phyloP scores from a whole-genome alignment of 352 stramenopile genomes.

The Pythium coloratum region DNA sequence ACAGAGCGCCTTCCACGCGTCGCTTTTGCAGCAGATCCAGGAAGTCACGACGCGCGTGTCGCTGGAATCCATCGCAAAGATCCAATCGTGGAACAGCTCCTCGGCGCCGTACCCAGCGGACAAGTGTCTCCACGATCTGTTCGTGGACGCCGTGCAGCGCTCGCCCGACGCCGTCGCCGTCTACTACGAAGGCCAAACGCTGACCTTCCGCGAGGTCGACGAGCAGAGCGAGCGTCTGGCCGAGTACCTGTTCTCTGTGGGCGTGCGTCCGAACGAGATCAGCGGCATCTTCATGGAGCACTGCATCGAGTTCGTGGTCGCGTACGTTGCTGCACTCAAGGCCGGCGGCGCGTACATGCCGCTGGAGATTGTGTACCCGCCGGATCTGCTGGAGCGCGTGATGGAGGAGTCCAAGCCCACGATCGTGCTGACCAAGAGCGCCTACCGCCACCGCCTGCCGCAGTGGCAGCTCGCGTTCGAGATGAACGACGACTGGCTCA shows the following conservation, averaged over 20 bases:
- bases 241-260: constrained; percentile 60
- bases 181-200: constrained; percentile 61
- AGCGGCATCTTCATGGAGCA: constrained; percentile 91
- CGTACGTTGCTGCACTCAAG: constrained; percentile 90
- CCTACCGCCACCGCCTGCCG: constrained; percentile 60
- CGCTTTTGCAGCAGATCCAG: constrained; percentile 41
- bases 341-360: constrained; percentile 91
- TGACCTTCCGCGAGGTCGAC: constrained; percentile 74
- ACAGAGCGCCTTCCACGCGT: constrained; percentile 28
- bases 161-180: constrained; percentile 69
- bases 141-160: constrained; percentile 60
- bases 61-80: constrained; percentile 47
- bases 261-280: constrained; percentile 69
- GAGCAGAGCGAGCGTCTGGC: constrained; percentile 64
- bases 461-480: constrained; percentile 69
- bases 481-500: constrained; percentile 62
- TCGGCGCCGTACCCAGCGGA: constrained; percentile 57
- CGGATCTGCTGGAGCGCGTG: constrained; percentile 85
- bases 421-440: constrained; percentile 85
- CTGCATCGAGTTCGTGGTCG: constrained; percentile 90
- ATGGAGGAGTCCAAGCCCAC: constrained; percentile 87
- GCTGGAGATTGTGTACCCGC: constrained; percentile 88
- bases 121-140: constrained; percentile 83
- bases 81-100: constrained; percentile 53
- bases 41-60: constrained; percentile 35